Base-by-base conservation (phyloP, 768 basidiomycete genomes). In the Crepidotus variabilis region DNA sequence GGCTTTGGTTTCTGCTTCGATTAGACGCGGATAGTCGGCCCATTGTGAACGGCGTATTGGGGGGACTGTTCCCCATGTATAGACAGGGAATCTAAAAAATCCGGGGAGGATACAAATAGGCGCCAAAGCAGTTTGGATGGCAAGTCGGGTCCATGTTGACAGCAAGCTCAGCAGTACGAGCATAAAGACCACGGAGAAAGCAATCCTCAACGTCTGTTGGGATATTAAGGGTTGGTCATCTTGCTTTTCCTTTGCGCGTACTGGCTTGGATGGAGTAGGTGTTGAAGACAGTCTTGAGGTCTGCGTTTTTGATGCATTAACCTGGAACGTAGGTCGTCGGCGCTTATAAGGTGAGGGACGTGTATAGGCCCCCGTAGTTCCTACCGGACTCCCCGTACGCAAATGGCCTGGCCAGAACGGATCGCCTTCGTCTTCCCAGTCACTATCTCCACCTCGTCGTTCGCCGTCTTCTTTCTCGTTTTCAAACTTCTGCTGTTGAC, bases 71-170 rank as follows among this genome's bases (percentile, higher is more conserved):
- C 53, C 23, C 28, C 50, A 57, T 10, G 53, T 63, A 62, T 86
- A 89, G 45, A 86, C 56, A 2, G 63, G 43, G 16, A 73, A 75
- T 39, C 69, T 74, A 6, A 81, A 83, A 32, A 90, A 66, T 16
- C 80, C 76, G 1, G 90, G 89, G 13, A 90, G 39, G 49, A 76
- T 69, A 68, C 89, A 91, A 0, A 89, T 49, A 0, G 89, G 88
- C 2, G 75, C 64, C 54, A 87, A 72, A 0, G 78, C 76, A 2
- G 69, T 64, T n/a, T 73, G 73, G 54, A 90, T 51, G 0, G 75
- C 75, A 5, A 62, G 48, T 7, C 77, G 72, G 50, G 85, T 67
- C 33, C 66, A 62, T n/a, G 65, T 67, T 6, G 80, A 49, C 59
- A 82, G 60, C 55, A 79, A 61, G 6, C 79, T 71, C 33, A 88